Conservation (phyloP, 2,329 filamentous ascomycete species). For the Pseudogymnoascus sp. region DNA sequence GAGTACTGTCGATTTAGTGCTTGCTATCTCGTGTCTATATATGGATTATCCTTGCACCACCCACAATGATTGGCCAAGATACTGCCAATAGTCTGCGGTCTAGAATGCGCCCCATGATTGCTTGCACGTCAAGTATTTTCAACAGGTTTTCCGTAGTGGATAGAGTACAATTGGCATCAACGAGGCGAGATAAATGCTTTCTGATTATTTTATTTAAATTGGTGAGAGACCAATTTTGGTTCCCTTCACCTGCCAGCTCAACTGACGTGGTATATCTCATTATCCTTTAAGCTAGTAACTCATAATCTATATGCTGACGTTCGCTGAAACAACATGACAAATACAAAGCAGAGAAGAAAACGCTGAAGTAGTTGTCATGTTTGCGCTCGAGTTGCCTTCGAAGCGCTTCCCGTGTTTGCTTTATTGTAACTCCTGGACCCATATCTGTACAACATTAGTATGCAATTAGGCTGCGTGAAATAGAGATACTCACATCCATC, state of each 20-base stretch:
- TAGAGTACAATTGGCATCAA: not conserved
- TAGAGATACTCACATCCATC: conserved; percentile 71
- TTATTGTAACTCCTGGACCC: conserved; percentile 1
- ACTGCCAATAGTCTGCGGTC: not conserved
- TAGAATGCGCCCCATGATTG: not conserved
- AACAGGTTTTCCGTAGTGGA: not conserved
- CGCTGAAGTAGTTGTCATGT: not conserved
- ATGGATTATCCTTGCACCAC: not conserved
- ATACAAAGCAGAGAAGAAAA: not conserved
- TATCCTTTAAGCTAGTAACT: conserved; percentile 2
- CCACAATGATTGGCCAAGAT: not conserved
- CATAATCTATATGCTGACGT: conserved; percentile 3
- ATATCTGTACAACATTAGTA: conserved; percentile 5
- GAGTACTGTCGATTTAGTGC: conserved; percentile 2
- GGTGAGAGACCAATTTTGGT: not conserved
- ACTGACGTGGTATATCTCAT: conserved; percentile 5
- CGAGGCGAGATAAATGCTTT: not conserved
- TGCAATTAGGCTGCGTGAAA: not conserved
- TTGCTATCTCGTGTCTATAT: not conserved
- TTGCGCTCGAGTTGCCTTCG: not conserved
- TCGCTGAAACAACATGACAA: conserved; percentile 8
- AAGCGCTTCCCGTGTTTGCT: not conserved
- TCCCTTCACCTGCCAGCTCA: not conserved
- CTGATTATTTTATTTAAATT: not conserved
- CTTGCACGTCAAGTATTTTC: not conserved